These are phyloP conservation scores for Stevia rebaudiana DNA, from an alignment of 140 eudicot species.

Conservation along the genomic window DNA sequence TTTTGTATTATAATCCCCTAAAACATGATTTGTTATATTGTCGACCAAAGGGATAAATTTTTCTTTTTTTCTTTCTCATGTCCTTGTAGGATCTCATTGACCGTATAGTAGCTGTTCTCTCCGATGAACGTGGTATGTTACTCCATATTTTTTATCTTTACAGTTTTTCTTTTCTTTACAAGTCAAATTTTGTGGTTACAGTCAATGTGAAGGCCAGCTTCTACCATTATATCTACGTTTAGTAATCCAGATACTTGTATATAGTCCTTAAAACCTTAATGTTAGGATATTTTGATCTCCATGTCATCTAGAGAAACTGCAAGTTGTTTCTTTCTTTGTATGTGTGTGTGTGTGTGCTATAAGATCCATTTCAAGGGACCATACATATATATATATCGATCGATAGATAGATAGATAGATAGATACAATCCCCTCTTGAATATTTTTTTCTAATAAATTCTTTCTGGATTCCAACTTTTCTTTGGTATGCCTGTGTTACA, in stretches of 20 bases:
- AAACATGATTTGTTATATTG: not conserved
- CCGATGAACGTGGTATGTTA: conserved; percentile 70
- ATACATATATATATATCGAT: too few species aligned
- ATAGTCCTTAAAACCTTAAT: not conserved
- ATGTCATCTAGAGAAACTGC: not conserved
- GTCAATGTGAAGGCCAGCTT: not conserved
- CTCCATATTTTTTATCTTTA: not conserved
- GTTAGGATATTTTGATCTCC: not conserved
- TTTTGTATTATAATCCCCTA: not conserved
- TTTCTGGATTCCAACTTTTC: conserved; percentile 1
- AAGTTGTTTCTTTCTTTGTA: not conserved
- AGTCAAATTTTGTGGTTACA: not conserved
- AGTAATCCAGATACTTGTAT: not conserved
- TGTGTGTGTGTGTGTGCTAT: not conserved
- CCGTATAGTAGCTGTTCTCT: conserved; percentile 59
- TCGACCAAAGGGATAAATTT: not conserved
- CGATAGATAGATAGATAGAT: too few species aligned
- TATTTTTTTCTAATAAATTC: not conserved
- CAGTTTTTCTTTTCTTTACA: not conserved
- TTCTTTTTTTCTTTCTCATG: conserved; percentile 13
- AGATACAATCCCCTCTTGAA: too few species aligned
- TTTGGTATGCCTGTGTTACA: not conserved
- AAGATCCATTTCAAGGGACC: too few species aligned
- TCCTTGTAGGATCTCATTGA: conserved; percentile 78
- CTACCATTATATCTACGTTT: not conserved